A percentile compares a stretch with the other conserved stretches of the same genome.
Conservation (phyloP, 1,284 basidiomycete genomes). For the Cryptococcus sp. region DNA sequence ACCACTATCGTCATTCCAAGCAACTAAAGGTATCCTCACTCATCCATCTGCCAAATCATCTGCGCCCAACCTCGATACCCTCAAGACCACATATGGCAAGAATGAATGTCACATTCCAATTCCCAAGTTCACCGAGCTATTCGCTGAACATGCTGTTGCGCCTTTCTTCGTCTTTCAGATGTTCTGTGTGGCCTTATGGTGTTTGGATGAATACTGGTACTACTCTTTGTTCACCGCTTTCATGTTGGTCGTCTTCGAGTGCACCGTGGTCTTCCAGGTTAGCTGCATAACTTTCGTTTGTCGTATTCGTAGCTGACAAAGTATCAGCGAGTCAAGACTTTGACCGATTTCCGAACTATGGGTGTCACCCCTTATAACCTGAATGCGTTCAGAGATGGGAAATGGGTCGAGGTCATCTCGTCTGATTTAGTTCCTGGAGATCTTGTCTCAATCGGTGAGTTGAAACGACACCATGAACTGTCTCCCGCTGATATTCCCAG, state of each 20-base stretch:
- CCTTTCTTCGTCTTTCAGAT: constrained; percentile 96
- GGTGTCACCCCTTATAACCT: constrained; percentile 82
- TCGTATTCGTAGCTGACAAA: neutral
- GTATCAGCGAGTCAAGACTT: constrained; percentile 70
- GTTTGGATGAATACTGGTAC: constrained; percentile 96
- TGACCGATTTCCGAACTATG: constrained; percentile 95
- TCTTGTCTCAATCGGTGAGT: constrained; percentile 64
- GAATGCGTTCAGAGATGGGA: constrained; percentile 68
- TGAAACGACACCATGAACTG: no score
- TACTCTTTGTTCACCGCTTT: constrained; percentile 93
- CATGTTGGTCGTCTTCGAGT: constrained; percentile 95
- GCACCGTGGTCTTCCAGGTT: constrained; percentile 94
- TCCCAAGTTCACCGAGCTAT: constrained; percentile 81
- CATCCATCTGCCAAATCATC: constrained; percentile 10
- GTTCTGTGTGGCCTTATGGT: constrained; percentile 94
- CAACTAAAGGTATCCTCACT: constrained; percentile 52
- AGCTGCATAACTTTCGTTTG: constrained; percentile 23
- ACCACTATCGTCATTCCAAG: constrained; percentile 63
- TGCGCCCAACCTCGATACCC: constrained; percentile 48
- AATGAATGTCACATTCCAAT: constrained; percentile 96
- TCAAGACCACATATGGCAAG: constrained; percentile 65
- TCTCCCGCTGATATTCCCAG: constrained; percentile 30
- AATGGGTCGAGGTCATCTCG: constrained; percentile 73
- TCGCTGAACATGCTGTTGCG: constrained; percentile 84
- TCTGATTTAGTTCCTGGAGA: constrained; percentile 86